Evolutionary conservation across 257 asterid genomes (phyloP).

Genomic region (Echites panduratus): DNA sequence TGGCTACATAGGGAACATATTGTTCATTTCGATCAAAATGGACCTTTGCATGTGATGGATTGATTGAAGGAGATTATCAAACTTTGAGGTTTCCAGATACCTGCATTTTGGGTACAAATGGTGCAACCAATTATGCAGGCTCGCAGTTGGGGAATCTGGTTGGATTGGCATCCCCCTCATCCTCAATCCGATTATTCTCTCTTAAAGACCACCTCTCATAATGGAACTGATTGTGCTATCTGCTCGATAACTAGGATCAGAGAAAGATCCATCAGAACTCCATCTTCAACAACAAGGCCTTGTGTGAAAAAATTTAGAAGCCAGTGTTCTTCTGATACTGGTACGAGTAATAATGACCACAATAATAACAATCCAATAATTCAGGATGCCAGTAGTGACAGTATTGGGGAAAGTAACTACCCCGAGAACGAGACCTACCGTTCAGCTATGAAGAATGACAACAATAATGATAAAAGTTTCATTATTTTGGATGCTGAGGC

Average conservation of each 20-base stretch:
- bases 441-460: background rate
- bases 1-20: constrained; percentile 76
- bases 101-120: background rate
- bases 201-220: background rate
- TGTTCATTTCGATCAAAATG: constrained; percentile 64
- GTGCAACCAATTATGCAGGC: constrained; percentile 3
- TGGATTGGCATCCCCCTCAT: background rate
- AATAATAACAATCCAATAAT: background rate
- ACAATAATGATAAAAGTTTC: background rate
- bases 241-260: constrained; percentile 3
- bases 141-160: background rate
- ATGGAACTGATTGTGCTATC: background rate
- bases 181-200: background rate
- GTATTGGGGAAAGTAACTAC: background rate
- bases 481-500: background rate
- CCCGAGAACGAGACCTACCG: background rate
- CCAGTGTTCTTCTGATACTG: background rate
- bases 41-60: constrained; percentile 58
- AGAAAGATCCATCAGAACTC: background rate
- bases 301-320: background rate
- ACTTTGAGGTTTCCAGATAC: constrained; percentile 73
- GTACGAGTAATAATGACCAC: background rate
- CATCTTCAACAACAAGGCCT: background rate
- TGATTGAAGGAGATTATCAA: constrained; percentile 76
- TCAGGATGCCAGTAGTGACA: background rate